Conservation (phyloP, 495 filamentous ascomycete species). For the Rhizodiscina lignyota region DNA sequence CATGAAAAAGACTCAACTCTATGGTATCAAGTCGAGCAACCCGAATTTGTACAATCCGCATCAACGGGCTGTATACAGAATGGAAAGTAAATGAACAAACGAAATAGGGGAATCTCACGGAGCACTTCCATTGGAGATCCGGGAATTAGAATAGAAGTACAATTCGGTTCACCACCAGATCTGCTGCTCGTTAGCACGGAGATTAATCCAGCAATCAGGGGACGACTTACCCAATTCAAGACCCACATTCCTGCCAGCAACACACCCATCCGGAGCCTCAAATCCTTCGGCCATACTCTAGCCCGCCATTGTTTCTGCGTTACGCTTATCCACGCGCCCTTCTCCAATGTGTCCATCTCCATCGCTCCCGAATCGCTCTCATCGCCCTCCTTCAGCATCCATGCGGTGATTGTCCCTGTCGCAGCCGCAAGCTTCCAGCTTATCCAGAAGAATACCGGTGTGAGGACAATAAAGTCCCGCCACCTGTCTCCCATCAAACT, state of each 20-base stretch:
- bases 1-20: no score
- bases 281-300: not conserved
- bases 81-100: no score
- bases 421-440: slow-evolving; percentile 2
- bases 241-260: slow-evolving; percentile 1
- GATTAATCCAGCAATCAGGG: no score
- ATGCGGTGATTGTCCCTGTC: slow-evolving; percentile 3
- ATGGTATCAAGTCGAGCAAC: no score
- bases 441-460: slow-evolving; percentile 10
- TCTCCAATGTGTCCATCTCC: not conserved
- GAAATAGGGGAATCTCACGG: no score
- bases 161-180: no score
- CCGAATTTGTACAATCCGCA: no score
- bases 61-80: no score
- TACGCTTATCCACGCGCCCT: not conserved
- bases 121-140: no score
- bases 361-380: no score
- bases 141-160: no score
- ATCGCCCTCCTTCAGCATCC: slow-evolving; percentile 2
- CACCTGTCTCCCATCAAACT: slow-evolving; percentile 8
- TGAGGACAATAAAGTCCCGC: slow-evolving; percentile 10
- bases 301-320: not conserved
- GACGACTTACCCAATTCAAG: slow-evolving; percentile 1
- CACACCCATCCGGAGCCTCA: not conserved
- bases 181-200: no score